Conservation (phyloP, 75 land plant species). For the Sequoiadendron giganteum region DNA sequence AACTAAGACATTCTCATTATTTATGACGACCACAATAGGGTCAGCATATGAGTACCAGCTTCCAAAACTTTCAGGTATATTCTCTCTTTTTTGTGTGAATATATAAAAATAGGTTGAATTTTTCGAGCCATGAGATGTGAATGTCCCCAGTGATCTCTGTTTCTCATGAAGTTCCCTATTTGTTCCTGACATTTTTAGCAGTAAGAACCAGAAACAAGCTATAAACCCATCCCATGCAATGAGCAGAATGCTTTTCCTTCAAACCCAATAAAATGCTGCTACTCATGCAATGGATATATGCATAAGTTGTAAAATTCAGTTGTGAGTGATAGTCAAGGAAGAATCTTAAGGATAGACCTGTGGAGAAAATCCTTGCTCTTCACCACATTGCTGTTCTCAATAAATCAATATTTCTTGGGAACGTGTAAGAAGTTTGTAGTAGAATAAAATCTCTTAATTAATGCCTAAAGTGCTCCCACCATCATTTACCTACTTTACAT, state of each 20-base stretch:
- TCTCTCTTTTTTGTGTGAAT: neutral
- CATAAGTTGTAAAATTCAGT: neutral
- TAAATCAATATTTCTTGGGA: neutral
- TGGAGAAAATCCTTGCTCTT: neutral
- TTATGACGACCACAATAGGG: constrained; percentile 55
- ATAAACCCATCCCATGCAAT: neutral
- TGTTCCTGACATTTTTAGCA: neutral
- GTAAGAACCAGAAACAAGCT: neutral
- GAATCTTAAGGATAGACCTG: neutral
- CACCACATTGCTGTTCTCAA: neutral
- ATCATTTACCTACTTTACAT: neutral
- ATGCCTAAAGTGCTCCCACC: neutral
- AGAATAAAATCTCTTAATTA: neutral
- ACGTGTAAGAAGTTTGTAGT: neutral
- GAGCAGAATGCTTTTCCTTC: neutral
- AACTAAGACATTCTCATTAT: constrained; percentile 39
- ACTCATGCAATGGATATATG: neutral
- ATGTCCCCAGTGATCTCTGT: neutral
- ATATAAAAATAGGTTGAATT: neutral
- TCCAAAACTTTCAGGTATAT: constrained; percentile 40
- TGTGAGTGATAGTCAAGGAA: neutral
- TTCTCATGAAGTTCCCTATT: neutral
- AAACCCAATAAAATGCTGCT: neutral
- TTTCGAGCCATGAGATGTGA: neutral
- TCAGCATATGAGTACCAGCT: constrained; percentile 55